phyloP scores from a whole-genome alignment of 139 green algal genomes.

The Gonium pectorale region DNA sequence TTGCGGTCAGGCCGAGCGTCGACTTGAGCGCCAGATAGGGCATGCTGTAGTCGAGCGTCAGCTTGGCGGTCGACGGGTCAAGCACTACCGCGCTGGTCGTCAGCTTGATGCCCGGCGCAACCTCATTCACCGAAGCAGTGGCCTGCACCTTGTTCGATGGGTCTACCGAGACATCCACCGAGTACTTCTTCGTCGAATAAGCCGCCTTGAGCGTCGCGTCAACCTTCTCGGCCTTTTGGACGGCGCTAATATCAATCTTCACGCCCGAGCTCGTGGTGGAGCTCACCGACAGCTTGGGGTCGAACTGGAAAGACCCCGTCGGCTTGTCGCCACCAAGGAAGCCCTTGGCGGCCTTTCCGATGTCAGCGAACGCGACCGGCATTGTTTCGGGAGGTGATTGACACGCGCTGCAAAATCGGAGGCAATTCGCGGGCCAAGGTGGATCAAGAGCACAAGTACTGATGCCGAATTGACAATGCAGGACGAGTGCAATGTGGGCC shows the following conservation, averaged over 20 bases:
- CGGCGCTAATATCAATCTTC: constrained; percentile 24
- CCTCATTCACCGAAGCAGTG: background rate
- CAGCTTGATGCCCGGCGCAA: constrained; percentile 53
- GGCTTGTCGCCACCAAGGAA: constrained; percentile 57
- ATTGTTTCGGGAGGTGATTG: background rate
- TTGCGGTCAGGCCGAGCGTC: constrained; percentile 57
- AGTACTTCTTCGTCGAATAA: constrained; percentile 53
- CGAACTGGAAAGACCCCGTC: constrained; percentile 54
- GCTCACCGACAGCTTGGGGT: constrained; percentile 59
- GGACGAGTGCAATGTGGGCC: too few species aligned
- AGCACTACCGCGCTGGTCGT: constrained; percentile 31
- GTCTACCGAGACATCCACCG: constrained; percentile 25
- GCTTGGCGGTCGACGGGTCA: constrained; percentile 57
- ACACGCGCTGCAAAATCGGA: too few species aligned
- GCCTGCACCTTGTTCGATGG: constrained; percentile 17
- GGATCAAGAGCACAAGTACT: too few species aligned
- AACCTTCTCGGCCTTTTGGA: constrained; percentile 63
- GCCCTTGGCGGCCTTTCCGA: constrained; percentile 61
- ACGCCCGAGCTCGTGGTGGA: constrained; percentile 57
- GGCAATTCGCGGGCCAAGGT: too few species aligned
- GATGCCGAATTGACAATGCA: too few species aligned
- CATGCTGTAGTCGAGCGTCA: constrained; percentile 58
- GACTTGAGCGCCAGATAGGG: constrained; percentile 51
- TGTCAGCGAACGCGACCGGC: constrained; percentile 52
- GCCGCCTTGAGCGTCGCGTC: constrained; percentile 51